These are phyloP conservation scores for Vaccinium myrtillus DNA, from an alignment of 148 eudicot species.

Conservation along the genomic window DNA sequence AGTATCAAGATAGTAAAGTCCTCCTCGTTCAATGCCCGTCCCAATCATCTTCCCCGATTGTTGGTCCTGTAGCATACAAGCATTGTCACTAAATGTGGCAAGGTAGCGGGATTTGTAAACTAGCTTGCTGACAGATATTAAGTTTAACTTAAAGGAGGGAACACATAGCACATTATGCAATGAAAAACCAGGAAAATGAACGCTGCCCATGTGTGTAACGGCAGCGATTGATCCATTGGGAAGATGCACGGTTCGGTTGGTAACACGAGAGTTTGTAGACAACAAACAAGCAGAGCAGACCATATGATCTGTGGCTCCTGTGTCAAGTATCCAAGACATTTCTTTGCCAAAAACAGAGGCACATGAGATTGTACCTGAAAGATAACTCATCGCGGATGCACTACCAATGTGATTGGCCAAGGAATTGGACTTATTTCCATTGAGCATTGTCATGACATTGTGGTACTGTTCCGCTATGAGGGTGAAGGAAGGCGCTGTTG, in stretches of 20 bases:
- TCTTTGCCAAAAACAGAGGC: background rate
- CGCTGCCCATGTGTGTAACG: background rate
- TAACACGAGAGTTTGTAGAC: background rate
- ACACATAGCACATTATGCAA: background rate
- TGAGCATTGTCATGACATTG: background rate
- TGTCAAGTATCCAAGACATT: background rate
- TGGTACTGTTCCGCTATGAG: background rate
- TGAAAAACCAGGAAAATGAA: background rate
- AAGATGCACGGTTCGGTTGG: background rate
- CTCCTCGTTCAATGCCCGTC: too few relatives aligned
- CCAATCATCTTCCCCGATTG: too few relatives aligned
- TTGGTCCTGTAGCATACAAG: too few relatives aligned
- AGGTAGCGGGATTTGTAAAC: too few relatives aligned
- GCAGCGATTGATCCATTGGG: background rate
- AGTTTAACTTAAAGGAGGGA: too few relatives aligned
- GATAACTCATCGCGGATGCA: background rate
- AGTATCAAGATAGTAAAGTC: background rate
- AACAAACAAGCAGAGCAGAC: background rate
- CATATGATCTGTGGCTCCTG: constrained; percentile 6
- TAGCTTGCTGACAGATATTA: too few relatives aligned
- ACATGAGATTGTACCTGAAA: background rate
- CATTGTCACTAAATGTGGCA: too few relatives aligned
- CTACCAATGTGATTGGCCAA: background rate
- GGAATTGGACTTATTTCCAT: background rate
- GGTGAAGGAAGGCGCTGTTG: background rate